A percentile compares a stretch with the other conserved stretches of the same genome.
Evolutionary conservation across 148 eudicot species (phyloP).

Genomic region (Vaccinium vitisidaea): DNA sequence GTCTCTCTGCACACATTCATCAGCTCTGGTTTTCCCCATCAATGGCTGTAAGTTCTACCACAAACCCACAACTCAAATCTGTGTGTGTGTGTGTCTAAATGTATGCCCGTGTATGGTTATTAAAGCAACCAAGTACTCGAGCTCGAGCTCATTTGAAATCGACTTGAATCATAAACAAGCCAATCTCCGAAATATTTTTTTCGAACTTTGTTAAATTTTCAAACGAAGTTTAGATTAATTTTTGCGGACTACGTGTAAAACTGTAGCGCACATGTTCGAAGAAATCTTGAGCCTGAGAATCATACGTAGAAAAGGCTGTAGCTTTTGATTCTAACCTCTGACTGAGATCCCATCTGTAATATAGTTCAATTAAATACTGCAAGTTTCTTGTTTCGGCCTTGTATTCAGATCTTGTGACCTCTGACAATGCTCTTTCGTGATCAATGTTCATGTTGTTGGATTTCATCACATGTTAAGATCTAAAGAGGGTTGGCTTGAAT

Average conservation of each 20-base stretch:
- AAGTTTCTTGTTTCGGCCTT: neutral
- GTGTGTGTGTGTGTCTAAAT: neutral
- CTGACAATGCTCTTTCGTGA: neutral
- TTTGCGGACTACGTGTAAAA: neutral
- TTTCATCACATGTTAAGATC: neutral
- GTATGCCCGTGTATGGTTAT: neutral
- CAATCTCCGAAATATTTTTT: neutral
- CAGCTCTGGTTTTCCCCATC: neutral
- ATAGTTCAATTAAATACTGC: neutral
- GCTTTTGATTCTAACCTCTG: neutral
- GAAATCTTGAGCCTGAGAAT: neutral
- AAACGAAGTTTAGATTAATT: neutral
- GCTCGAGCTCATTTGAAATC: neutral
- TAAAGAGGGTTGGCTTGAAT: neutral
- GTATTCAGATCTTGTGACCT: neutral
- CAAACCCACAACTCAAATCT: neutral
- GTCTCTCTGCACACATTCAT: neutral
- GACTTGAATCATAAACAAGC: neutral
- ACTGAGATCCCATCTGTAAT: neutral
- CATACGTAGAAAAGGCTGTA: too few relatives aligned
- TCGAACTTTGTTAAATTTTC: neutral
- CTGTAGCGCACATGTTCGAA: neutral
- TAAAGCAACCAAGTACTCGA: neutral
- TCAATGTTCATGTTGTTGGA: neutral
- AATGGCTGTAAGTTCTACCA: constrained; percentile 12